Percentiles rank a stretch among this genome's conserved stretches.
phyloP scores from a whole-genome alignment of 257 asterid genomes.

The Cordia subcordata region DNA sequence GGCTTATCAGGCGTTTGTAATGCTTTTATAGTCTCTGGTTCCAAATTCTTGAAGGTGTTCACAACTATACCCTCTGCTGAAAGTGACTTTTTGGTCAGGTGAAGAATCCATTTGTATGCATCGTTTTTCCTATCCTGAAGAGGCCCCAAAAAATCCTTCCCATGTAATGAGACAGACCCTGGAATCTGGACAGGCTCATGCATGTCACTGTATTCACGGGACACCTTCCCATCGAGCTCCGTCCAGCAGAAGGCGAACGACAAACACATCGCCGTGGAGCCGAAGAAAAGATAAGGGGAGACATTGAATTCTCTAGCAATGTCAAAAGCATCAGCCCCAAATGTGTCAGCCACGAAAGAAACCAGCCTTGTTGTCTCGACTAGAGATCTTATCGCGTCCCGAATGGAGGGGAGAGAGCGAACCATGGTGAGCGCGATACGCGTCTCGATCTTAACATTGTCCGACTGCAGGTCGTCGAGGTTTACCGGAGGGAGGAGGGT shows the following conservation, averaged over 20 bases:
- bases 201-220: conserved; percentile 47
- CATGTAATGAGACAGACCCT: conserved; percentile 57
- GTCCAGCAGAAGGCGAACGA: conserved; percentile 47
- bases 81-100: conserved; percentile 35
- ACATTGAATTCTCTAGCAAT: conserved; percentile 39
- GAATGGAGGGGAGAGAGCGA: conserved; percentile 53
- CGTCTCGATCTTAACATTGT: conserved; percentile 49
- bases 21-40: conserved; percentile 13
- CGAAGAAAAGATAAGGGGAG: conserved; percentile 46
- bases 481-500: conserved; percentile 46
- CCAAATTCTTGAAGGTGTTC: conserved; percentile 56
- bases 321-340: conserved; percentile 70
- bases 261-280: conserved; percentile 53
- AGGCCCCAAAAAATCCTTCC: conserved; percentile 54
- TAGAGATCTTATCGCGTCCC: conserved; percentile 25
- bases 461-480: conserved; percentile 43
- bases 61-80: conserved; percentile 60
- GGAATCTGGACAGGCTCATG: conserved; percentile 51
- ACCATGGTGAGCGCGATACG: conserved; percentile 46
- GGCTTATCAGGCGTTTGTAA: conserved; percentile 29
- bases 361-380: conserved; percentile 10
- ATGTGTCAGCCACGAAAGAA: conserved; percentile 72
- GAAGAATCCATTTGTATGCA: conserved; percentile 54
- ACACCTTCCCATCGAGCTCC: conserved; percentile 31
- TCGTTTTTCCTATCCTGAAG: conserved; percentile 55